phyloP scores from a whole-genome alignment of 768 basidiomycete species.

The Hygrocybe coccinea region DNA sequence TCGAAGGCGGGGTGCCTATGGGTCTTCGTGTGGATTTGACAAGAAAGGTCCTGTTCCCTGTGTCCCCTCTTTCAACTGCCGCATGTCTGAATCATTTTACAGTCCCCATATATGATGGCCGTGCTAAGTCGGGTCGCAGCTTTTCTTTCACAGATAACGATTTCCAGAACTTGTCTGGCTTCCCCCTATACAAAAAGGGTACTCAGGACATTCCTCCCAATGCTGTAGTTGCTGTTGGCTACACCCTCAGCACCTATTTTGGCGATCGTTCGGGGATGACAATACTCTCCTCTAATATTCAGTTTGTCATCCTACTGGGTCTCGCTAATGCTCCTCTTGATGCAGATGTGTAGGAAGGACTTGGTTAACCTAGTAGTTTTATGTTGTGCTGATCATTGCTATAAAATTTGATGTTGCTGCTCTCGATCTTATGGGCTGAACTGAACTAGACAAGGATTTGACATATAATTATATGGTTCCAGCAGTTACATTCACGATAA shows the following conservation, averaged over 20 bases:
- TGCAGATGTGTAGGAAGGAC: not conserved
- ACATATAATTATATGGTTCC: no score
- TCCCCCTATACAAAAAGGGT: not conserved
- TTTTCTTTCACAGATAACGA: not conserved
- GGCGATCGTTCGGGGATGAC: not conserved
- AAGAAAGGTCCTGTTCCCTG: not conserved
- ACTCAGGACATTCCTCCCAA: not conserved
- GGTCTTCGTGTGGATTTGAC: not conserved
- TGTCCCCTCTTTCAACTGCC: not conserved
- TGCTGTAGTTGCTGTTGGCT: not conserved
- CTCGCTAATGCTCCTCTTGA: not conserved
- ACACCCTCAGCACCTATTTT: not conserved
- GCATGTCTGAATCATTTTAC: not conserved
- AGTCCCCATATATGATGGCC: slow-evolving; percentile 10
- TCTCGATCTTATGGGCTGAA: no score
- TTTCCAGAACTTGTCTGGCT: not conserved
- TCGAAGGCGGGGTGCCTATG: not conserved
- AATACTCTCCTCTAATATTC: not conserved
- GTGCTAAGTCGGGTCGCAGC: not conserved
- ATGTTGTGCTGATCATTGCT: not conserved
- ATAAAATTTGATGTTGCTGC: no score
- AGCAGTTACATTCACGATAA: no score
- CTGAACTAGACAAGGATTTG: no score
- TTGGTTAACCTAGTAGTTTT: not conserved
- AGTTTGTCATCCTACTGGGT: not conserved